phyloP scores from a whole-genome alignment of 2,329 filamentous ascomycete species.

The Tolypocladium tropicale region DNA sequence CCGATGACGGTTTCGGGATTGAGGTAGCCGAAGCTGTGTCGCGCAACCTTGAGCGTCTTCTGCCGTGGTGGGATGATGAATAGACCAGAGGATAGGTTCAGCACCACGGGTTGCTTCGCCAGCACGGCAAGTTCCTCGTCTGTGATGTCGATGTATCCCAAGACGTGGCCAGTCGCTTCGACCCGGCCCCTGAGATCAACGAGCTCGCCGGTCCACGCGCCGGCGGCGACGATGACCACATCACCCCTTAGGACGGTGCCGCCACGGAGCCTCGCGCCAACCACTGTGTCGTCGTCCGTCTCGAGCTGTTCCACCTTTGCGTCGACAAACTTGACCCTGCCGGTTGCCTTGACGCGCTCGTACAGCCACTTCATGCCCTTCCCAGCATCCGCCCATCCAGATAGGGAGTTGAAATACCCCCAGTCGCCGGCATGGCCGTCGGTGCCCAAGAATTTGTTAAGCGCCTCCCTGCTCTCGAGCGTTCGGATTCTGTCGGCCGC shows the following conservation, averaged over 20 bases:
- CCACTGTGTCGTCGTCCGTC: constrained; percentile 28
- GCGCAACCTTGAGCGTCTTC: constrained; percentile 55
- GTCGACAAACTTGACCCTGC: constrained; percentile 45
- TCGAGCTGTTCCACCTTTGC: constrained; percentile 36
- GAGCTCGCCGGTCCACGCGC: constrained; percentile 75
- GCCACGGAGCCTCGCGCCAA: constrained; percentile 38
- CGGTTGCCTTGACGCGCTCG: constrained; percentile 39
- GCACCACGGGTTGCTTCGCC: constrained; percentile 55
- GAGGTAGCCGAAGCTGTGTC: constrained; percentile 59
- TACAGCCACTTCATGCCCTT: constrained; percentile 57
- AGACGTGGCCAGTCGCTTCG: constrained; percentile 69
- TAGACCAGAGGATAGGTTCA: constrained; percentile 61
- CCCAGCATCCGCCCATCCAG: constrained; percentile 75
- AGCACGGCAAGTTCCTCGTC: constrained; percentile 58
- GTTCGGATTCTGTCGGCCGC: constrained; percentile 29
- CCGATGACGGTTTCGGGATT: constrained; percentile 33
- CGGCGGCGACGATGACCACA: constrained; percentile 70
- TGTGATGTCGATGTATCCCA: constrained; percentile 70
- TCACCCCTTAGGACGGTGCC: constrained; percentile 43
- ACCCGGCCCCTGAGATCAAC: constrained; percentile 69
- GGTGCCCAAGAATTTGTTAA: constrained; percentile 34
- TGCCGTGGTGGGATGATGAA: constrained; percentile 64
- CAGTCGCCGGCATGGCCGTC: constrained; percentile 46
- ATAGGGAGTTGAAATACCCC: constrained; percentile 65
- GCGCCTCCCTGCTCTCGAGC: constrained; percentile 32